These are phyloP conservation scores for Purpureocillium lavendulum DNA, from an alignment of 2,329 filamentous ascomycete species.

Conservation along the genomic window DNA sequence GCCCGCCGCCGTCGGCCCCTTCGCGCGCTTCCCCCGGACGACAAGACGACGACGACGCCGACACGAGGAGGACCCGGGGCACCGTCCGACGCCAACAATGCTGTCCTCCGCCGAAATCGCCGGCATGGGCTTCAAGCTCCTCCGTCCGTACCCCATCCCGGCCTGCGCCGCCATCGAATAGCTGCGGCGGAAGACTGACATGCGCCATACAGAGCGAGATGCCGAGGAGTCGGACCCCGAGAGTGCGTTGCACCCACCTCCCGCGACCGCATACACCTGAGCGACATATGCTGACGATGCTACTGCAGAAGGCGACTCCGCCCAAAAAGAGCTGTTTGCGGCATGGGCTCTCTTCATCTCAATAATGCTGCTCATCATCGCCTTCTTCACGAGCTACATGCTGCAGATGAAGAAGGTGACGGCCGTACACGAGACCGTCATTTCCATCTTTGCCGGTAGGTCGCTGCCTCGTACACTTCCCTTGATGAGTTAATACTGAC, in stretches of 20 bases:
- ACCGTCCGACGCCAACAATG: conserved; percentile 9
- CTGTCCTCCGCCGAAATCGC: conserved; percentile 16
- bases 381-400: conserved; percentile 95
- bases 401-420: conserved; percentile 96
- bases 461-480: no score
- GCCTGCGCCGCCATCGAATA: no score
- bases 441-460: conserved; percentile 90
- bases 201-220: conserved; percentile 3
- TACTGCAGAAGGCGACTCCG: conserved; percentile 60
- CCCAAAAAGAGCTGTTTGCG: conserved; percentile 87
- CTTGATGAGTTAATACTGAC: no score
- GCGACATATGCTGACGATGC: conserved; percentile 3
- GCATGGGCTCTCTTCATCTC: conserved; percentile 98
- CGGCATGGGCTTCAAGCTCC: conserved; percentile 21
- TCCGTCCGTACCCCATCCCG: conserved; percentile 15
- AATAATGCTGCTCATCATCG: conserved; percentile 85
- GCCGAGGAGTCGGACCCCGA: conserved; percentile 24
- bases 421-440: conserved; percentile 93
- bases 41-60: no score
- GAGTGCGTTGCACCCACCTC: conserved; percentile 14
- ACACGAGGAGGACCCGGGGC: no score
- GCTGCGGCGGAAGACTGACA: conserved; percentile 1
- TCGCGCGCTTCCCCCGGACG: background rate
- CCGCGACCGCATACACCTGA: background rate
- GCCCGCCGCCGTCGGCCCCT: conserved; percentile 1